A percentile compares a stretch with the other conserved stretches of the same genome.
Conservation (phyloP, 352 stramenopile genomes). For the Globisporangium yorkense region DNA sequence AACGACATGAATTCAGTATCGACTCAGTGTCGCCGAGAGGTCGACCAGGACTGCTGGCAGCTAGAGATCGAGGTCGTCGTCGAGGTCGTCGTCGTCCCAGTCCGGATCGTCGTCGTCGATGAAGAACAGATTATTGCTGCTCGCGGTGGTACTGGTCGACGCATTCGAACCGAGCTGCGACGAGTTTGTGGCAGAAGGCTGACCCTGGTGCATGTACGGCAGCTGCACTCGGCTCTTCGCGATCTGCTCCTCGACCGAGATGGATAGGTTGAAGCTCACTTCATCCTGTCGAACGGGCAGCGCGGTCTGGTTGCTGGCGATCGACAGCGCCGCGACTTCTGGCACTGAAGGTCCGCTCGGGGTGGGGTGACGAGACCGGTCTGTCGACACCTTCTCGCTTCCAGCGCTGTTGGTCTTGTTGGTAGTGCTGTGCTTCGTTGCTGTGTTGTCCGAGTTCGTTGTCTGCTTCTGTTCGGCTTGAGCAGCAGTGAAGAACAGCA, state of each 20-base stretch:
- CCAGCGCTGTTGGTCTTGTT: not conserved
- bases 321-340: not conserved
- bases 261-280: conserved; percentile 68
- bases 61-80: conserved; percentile 17
- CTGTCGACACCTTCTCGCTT: not conserved
- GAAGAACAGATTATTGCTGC: conserved; percentile 47
- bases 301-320: conserved; percentile 9
- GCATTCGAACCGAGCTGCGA: not conserved
- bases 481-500: conserved; percentile 22
- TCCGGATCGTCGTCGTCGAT: conserved; percentile 80
- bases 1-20: too few species aligned
- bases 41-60: too few species aligned
- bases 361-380: not conserved
- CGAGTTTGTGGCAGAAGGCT: not conserved
- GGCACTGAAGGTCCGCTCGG: not conserved
- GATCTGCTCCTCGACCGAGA: conserved; percentile 46
- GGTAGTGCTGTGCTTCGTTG: too few species aligned
- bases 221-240: conserved; percentile 61
- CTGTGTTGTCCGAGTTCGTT: too few species aligned
- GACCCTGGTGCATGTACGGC: conserved; percentile 64
- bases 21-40: too few species aligned
- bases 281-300: conserved; percentile 50
- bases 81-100: conserved; percentile 60
- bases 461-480: conserved; percentile 2
- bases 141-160: conserved; percentile 1